These are phyloP conservation scores for Melampsora americana DNA, from an alignment of 1,284 basidiomycete species.

Conservation along the genomic window DNA sequence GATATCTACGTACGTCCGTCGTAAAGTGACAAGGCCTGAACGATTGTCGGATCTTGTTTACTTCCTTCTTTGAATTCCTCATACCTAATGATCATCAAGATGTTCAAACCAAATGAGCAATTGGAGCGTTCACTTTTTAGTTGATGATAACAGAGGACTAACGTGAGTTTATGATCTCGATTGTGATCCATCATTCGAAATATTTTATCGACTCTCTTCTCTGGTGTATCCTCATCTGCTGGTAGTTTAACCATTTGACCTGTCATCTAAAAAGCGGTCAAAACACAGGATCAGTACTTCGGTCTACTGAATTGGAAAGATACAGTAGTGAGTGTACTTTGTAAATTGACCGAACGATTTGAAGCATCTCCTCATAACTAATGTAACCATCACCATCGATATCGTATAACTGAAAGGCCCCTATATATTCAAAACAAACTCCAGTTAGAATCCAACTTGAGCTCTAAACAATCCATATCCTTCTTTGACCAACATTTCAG, in stretches of 20 bases:
- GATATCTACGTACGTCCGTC: slow-evolving; percentile 27
- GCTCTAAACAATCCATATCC: background rate
- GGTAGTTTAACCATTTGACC: slow-evolving; percentile 99
- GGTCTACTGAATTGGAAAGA: too few relatives aligned
- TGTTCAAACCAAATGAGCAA: background rate
- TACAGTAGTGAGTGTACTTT: slow-evolving; percentile 58
- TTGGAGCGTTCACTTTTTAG: background rate
- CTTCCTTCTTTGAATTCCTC: slow-evolving; percentile 95
- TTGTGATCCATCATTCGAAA: slow-evolving; percentile 52
- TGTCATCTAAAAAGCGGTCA: slow-evolving; percentile 49
- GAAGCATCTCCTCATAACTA: slow-evolving; percentile 97
- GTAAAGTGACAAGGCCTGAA: slow-evolving; percentile 64
- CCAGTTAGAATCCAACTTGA: background rate
- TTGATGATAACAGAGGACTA: slow-evolving; percentile 55
- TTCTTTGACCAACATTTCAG: slow-evolving; percentile 74
- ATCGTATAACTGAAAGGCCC: slow-evolving; percentile 99
- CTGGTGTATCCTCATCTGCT: slow-evolving; percentile 94
- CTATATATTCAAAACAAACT: slow-evolving; percentile 57
- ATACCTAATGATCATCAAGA: background rate
- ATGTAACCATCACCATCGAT: slow-evolving; percentile 96
- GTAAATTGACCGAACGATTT: slow-evolving; percentile 93
- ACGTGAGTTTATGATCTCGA: slow-evolving; percentile 48
- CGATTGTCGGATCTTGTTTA: slow-evolving; percentile 96
- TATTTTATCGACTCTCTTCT: slow-evolving; percentile 91
- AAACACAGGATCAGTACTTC: slow-evolving; percentile 64